A percentile compares a stretch with the other conserved stretches of the same genome.
Conservation (phyloP, 2,329 filamentous ascomycete species). For the Rhynchosporium secalis region DNA sequence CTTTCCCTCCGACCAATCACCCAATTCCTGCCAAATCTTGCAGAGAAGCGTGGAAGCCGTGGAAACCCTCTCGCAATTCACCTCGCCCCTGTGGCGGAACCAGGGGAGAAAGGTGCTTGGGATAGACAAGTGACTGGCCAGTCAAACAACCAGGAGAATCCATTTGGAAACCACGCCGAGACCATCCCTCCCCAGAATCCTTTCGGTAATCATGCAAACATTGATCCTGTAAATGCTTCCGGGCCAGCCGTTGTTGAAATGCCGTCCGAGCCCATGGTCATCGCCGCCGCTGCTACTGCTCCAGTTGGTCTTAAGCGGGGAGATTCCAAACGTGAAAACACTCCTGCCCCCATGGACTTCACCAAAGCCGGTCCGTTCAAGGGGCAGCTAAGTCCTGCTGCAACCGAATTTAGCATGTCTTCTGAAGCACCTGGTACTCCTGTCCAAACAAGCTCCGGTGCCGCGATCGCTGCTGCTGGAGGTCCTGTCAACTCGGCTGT, state of each 20-base stretch:
- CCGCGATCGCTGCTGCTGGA: slow-evolving; percentile 62
- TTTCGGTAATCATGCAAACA: slow-evolving; percentile 63
- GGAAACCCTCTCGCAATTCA: slow-evolving; percentile 46
- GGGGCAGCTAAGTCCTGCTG: slow-evolving; percentile 58
- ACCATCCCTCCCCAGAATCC: slow-evolving; percentile 56
- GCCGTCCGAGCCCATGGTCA: slow-evolving; percentile 39
- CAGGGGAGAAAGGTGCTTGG: slow-evolving; percentile 11
- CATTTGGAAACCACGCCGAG: slow-evolving; percentile 67
- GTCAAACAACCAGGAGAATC: slow-evolving; percentile 62
- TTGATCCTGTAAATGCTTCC: slow-evolving; percentile 44
- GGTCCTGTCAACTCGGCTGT: slow-evolving; percentile 61
- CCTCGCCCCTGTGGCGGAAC: slow-evolving; percentile 40
- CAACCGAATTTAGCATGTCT: slow-evolving; percentile 62
- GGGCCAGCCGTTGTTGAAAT: slow-evolving; percentile 46
- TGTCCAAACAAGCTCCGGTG: slow-evolving; percentile 50
- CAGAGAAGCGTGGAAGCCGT: slow-evolving; percentile 53
- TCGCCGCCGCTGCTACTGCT: slow-evolving; percentile 21
- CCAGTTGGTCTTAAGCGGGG: slow-evolving; percentile 50
- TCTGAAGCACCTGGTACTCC: slow-evolving; percentile 52
- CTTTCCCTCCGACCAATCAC: slow-evolving; percentile 82
- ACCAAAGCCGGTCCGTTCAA: slow-evolving; percentile 46
- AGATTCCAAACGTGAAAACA: slow-evolving; percentile 56
- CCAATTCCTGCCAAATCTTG: slow-evolving; percentile 73
- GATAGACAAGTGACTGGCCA: slow-evolving; percentile 44
- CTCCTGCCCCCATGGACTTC: slow-evolving; percentile 52